Base-by-base conservation (phyloP, 2,329 filamentous ascomycete genomes). In the Bipolaris victoriae region DNA sequence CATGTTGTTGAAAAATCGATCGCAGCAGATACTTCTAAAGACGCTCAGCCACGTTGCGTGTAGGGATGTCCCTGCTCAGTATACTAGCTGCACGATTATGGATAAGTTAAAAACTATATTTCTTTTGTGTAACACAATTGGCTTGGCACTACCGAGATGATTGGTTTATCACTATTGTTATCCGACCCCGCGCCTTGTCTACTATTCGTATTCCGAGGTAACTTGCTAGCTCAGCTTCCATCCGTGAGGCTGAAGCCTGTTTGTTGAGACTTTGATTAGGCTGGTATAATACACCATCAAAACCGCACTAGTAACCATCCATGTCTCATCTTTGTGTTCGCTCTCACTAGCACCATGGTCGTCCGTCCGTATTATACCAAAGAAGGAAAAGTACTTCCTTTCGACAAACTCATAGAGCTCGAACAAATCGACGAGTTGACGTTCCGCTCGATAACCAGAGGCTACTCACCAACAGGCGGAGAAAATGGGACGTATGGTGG, bases 401-500 rank as follows among this genome's bases (percentile, higher is more conserved):
- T 80, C 55, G 70, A 72, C 33, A 76, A 79, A 37, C 66, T 80
- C 26, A 75, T 81, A 52, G 65, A 71, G 40, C 67, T 80, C 1
- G 76, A 79, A 52, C 76, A 68, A 54, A 76, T 79, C 53, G 73
- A 78, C 54, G 70, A 77, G 33, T 56, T 62, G 44, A 79, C 76
- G 20, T 80, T 73, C 53, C 71, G 76, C 29, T 79, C 76, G 2
- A 75, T 70, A 31, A 73, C 76, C 7, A 74, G 70, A 49, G 75
- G 78, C 0, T 83, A 78, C 58, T 74, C 77, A 10, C 81, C 82
- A 0, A 68, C 69, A 13, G 79, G 76, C 3, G 73, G 71, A 6
- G 69, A 76, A 15, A 74, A 73, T 2, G 73, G 78, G 13, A 79
- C 82, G 0, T 85, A 84, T 68, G 83, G 83, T 11, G 83, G 83